Conservation (phyloP, 306 rosid genomes). For the Cucurbita argyrosperma region DNA sequence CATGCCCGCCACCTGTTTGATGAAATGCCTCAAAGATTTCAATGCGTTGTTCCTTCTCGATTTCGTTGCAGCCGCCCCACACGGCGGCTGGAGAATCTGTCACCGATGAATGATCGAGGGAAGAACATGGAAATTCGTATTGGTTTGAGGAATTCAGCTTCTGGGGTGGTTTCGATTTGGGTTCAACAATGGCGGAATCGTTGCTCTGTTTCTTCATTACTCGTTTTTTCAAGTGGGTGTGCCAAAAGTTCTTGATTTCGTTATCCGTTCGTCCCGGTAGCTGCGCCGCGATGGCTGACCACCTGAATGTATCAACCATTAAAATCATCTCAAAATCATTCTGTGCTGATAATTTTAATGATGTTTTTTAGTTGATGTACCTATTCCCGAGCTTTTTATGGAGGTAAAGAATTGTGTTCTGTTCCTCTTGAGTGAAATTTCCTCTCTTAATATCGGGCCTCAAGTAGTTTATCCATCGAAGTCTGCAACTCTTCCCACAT, state of each 20-base stretch:
- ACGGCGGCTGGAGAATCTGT: slow-evolving; percentile 8
- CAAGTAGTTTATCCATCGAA: slow-evolving; percentile 77
- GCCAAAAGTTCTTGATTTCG: slow-evolving; percentile 94
- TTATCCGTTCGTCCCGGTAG: slow-evolving; percentile 91
- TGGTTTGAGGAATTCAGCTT: slow-evolving; percentile 14
- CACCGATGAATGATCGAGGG: slow-evolving; percentile 22
- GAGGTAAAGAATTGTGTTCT: slow-evolving; percentile 47
- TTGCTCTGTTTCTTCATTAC: slow-evolving; percentile 6
- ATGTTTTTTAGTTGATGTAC: slow-evolving; percentile 13
- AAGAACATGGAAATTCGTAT: slow-evolving; percentile 16
- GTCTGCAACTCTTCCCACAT: slow-evolving; percentile 93
- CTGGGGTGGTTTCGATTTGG: slow-evolving; percentile 23
- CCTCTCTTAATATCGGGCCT: slow-evolving; percentile 93
- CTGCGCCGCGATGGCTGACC: slow-evolving; percentile 90
- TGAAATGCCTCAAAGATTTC: slow-evolving; percentile 27
- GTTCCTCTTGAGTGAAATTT: slow-evolving; percentile 71
- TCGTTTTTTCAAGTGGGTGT: slow-evolving; percentile 85
- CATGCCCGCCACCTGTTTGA: slow-evolving; percentile 31
- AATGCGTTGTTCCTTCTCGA: slow-evolving; percentile 26
- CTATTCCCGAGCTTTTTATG: slow-evolving; percentile 75
- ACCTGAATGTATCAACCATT: slow-evolving; percentile 29
- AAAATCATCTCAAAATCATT: neutral
- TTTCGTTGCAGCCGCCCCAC: slow-evolving; percentile 1
- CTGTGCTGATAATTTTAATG: neutral
- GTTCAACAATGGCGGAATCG: slow-evolving; percentile 20